Evolutionary conservation across 176 grass and related monocot species (phyloP).

Genomic region (Juncus inflexus): DNA sequence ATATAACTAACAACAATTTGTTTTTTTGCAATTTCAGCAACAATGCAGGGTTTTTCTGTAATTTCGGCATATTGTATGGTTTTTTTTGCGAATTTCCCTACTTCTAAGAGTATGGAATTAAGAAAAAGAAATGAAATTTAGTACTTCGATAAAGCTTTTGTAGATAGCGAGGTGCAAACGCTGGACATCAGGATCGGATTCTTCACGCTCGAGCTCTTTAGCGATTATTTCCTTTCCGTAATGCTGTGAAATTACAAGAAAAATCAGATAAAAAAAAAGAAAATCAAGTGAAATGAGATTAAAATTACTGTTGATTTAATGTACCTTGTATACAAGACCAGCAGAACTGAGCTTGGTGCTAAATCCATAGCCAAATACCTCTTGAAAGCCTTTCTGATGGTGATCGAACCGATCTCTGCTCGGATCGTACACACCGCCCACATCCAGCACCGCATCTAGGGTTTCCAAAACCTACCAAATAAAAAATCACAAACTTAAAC

Average conservation of each 20-base stretch:
- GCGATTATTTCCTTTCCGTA: conserved; percentile 98
- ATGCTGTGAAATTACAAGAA: conserved; percentile 43
- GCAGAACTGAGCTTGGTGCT: conserved; percentile 98
- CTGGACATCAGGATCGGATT: conserved; percentile 80
- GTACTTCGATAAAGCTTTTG: conserved; percentile 95
- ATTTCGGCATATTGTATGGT: too few species aligned
- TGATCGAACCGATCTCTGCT: conserved; percentile 80
- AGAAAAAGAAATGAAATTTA: background rate
- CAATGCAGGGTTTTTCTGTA: too few species aligned
- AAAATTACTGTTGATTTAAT: background rate
- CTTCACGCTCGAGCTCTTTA: conserved; percentile 71
- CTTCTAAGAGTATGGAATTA: background rate
- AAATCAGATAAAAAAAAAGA: conserved; percentile 14
- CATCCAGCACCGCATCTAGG: conserved; percentile 89
- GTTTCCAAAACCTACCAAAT: conserved; percentile 61
- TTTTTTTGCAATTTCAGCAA: too few species aligned
- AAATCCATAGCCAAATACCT: conserved; percentile 94
- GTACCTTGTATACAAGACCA: conserved; percentile 98
- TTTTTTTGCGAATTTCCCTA: too few species aligned
- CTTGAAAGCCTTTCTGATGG: conserved; percentile 87
- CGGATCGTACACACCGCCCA: conserved; percentile 90
- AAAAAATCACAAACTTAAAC: background rate
- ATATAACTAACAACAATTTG: too few species aligned
- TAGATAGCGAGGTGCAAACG: conserved; percentile 82
- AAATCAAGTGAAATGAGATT: background rate